These are phyloP conservation scores for Petrea volubilis DNA, from an alignment of 257 asterid species.

Conservation along the genomic window DNA sequence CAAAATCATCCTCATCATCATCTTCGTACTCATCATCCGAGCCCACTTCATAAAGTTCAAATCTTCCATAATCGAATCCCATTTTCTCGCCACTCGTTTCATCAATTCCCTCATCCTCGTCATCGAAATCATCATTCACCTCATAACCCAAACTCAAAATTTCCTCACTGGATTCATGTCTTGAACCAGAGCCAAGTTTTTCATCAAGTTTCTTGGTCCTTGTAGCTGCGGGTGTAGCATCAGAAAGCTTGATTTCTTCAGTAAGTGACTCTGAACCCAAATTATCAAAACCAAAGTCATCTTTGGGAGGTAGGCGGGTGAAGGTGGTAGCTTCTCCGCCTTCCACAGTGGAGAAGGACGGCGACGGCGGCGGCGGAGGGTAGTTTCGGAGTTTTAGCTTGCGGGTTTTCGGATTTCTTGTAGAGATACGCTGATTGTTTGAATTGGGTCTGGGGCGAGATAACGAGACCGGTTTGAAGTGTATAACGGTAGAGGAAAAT, in stretches of 20 bases:
- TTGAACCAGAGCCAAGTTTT: slow-evolving; percentile 12
- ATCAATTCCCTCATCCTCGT: slow-evolving; percentile 22
- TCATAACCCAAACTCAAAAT: slow-evolving; percentile 16
- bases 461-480: slow-evolving; percentile 33
- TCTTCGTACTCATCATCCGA: slow-evolving; percentile 47
- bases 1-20: slow-evolving; percentile 43
- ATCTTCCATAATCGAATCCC: slow-evolving; percentile 57
- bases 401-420: slow-evolving; percentile 32
- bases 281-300: slow-evolving; percentile 47
- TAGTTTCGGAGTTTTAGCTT: slow-evolving; percentile 39
- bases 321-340: slow-evolving; percentile 84
- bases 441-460: slow-evolving; percentile 40
- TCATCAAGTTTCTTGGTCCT: slow-evolving; percentile 18
- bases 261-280: slow-evolving; percentile 29
- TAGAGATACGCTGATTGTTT: slow-evolving; percentile 21
- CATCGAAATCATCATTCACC: slow-evolving; percentile 25
- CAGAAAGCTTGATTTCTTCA: slow-evolving; percentile 54
- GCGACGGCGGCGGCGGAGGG: slow-evolving; percentile 30
- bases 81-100: slow-evolving; percentile 7
- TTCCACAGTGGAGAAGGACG: slow-evolving; percentile 36
- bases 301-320: slow-evolving; percentile 82
- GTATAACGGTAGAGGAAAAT: slow-evolving; percentile 22
- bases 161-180: slow-evolving; percentile 22
- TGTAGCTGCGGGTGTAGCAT: slow-evolving; percentile 19
- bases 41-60: slow-evolving; percentile 69